Conservation (phyloP, 2,329 filamentous ascomycete species). For the Epichloe bromicola region DNA sequence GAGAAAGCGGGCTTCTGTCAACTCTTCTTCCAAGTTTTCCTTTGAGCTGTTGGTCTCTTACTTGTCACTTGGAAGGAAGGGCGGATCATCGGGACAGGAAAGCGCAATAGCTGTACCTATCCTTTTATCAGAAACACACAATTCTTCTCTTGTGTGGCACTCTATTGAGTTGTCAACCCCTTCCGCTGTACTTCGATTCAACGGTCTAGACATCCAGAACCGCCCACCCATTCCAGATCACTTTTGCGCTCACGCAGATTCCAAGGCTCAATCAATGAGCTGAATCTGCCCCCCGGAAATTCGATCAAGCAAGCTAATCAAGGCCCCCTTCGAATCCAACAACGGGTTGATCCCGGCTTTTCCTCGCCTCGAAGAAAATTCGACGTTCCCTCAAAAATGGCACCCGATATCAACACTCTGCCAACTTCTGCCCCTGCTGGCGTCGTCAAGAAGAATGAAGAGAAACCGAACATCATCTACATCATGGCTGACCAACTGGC, state of each 20-base stretch:
- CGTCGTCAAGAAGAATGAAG: slow-evolving; percentile 10
- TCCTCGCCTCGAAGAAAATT: neutral
- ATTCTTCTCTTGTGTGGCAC: slow-evolving; percentile 8
- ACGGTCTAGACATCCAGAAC: neutral
- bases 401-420: slow-evolving; percentile 63
- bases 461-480: slow-evolving; percentile 43
- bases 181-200: slow-evolving; percentile 3
- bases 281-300: neutral
- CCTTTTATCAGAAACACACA: slow-evolving; percentile 10
- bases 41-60: neutral
- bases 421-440: slow-evolving; percentile 36
- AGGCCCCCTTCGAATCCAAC: neutral
- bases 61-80: neutral
- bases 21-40: neutral
- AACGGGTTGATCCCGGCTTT: neutral
- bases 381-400: slow-evolving; percentile 36
- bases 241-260: neutral
- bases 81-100: slow-evolving; percentile 3
- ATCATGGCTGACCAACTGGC: slow-evolving; percentile 97
- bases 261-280: neutral
- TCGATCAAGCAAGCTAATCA: neutral
- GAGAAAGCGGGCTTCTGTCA: neutral
- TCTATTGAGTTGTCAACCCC: slow-evolving; percentile 3
- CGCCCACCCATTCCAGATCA: neutral
- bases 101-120: slow-evolving; percentile 11